Conservation (phyloP, 192 early-diverging fungal species). For the Coemansia pectinata region DNA sequence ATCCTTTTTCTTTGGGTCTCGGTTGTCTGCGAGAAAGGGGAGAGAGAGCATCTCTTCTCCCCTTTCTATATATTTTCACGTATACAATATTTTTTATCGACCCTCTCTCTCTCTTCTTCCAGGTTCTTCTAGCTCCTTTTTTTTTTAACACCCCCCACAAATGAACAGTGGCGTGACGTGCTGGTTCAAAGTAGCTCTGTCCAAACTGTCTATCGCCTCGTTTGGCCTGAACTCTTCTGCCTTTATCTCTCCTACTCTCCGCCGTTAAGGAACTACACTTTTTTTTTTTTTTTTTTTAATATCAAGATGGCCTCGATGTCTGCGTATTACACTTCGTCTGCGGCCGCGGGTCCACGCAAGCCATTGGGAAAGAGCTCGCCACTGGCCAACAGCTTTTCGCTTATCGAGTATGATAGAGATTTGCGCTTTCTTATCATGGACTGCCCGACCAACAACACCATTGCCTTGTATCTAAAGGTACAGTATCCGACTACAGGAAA, state of each 20-base stretch:
- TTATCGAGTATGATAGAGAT: conserved; percentile 49
- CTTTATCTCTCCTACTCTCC: conserved; percentile 42
- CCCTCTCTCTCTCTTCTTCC: conserved; percentile 5
- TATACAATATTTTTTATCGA: neutral
- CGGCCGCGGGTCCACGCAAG: conserved; percentile 38
- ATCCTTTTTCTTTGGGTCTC: neutral
- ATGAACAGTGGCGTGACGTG: conserved; percentile 48
- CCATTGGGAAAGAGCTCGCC: conserved; percentile 51
- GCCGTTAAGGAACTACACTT: conserved; percentile 18
- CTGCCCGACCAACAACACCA: conserved; percentile 82
- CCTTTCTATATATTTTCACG: neutral
- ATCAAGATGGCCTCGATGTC: conserved; percentile 46
- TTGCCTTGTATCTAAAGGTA: conserved; percentile 70
- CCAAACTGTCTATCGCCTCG: conserved; percentile 39
- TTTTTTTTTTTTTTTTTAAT: neutral
- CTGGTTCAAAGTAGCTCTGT: conserved; percentile 43
- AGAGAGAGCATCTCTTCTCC: neutral
- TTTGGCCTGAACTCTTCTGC: conserved; percentile 51
- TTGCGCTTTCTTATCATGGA: conserved; percentile 91
- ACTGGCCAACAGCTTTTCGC: conserved; percentile 49
- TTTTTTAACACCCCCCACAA: conserved; percentile 11
- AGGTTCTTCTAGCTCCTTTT: neutral
- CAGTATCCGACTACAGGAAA: neutral
- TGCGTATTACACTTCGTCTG: conserved; percentile 35
- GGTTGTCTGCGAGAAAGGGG: neutral